Conservation (phyloP, 495 filamentous ascomycete species). For the Beverwykella pulmonaria region DNA sequence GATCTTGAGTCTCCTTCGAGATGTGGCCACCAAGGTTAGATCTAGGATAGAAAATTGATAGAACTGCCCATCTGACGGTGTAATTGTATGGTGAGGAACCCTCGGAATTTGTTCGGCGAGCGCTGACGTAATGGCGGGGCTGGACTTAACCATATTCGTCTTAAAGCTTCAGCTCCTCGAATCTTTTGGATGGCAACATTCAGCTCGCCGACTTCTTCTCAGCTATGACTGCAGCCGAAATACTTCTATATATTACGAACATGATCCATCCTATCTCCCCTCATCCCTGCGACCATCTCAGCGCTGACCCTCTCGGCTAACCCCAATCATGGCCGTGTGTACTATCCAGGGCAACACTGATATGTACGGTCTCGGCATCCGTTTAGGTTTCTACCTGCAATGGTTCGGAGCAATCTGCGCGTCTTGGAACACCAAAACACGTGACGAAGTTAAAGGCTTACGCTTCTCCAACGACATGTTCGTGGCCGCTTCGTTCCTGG, state of each 20-base stretch:
- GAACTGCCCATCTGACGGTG: too few relatives aligned
- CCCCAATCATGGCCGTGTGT: conserved; percentile 24
- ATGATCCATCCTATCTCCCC: neutral
- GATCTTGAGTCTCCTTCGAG: too few relatives aligned
- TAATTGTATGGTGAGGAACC: too few relatives aligned
- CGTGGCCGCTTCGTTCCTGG: conserved; percentile 37
- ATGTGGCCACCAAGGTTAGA: too few relatives aligned
- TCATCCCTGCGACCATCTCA: neutral
- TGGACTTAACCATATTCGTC: too few relatives aligned
- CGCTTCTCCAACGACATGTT: conserved; percentile 28
- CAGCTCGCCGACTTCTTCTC: too few relatives aligned
- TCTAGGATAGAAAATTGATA: too few relatives aligned
- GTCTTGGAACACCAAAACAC: conserved; percentile 35
- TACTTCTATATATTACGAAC: neutral
- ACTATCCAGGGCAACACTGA: conserved; percentile 30
- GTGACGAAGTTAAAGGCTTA: conserved; percentile 18
- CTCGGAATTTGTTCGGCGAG: too few relatives aligned
- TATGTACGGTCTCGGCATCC: conserved; percentile 39
- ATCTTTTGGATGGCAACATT: too few relatives aligned
- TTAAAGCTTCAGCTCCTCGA: too few relatives aligned
- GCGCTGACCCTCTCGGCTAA: neutral
- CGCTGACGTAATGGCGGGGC: too few relatives aligned
- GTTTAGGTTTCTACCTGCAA: conserved; percentile 36
- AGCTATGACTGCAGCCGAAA: neutral
- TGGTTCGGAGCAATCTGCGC: conserved; percentile 35